Base-by-base conservation (phyloP, 2,329 filamentous ascomycete species). In the Pestalotiopsis sp. region DNA sequence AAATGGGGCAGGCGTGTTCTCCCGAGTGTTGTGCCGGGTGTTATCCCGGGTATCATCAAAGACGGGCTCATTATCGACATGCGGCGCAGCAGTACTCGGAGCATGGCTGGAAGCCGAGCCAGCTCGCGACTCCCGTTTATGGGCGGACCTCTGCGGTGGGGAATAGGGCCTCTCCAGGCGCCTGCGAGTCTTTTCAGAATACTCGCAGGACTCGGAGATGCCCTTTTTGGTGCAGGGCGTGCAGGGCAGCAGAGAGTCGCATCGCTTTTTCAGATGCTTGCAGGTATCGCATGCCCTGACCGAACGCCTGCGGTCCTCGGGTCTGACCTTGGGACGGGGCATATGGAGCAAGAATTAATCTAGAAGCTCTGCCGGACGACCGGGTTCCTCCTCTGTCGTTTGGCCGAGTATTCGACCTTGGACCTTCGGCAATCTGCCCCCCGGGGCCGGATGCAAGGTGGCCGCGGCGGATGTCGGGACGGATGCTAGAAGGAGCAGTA, bases 21-120 rank as follows among this genome's bases (percentile, higher is more conserved):
- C 64, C 86, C 0, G 83, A 73, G 68, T 77, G 23, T 64, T 52
- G n/a, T 58, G 39, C 65, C 59, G 31, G 7, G 41, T 66, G 31
- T 49, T 66, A 38, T 56, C 64, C 86, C 0, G 84, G 73, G 69
- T 76, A 20, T 64, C 63, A 41, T 65, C 59, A 67, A 25, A 68
- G 65, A 14, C 76, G 31, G 58, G 27, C 36, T 65, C 61, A 38
- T 69, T n/a, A 7, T 17, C 39, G 13, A 63, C 45, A 12, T 58
- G 61, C 12, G 65, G 58, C 14, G 31, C 61, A 31, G 38, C 49
- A 52, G n/a, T 45, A 13, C 61, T 62, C 20, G 61, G 61, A 64
- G 61, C 61, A 27, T 25, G 61, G 23, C 61, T 52, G 36, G 39
- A 31, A 64, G n/a, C 39, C 20, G 41, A 64, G 45, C 17, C 41